A percentile compares a stretch with the other conserved stretches of the same genome.
Evolutionary conservation across 2,329 filamentous ascomycete genomes (phyloP).

Genomic region (Sarocladium kiliense): DNA sequence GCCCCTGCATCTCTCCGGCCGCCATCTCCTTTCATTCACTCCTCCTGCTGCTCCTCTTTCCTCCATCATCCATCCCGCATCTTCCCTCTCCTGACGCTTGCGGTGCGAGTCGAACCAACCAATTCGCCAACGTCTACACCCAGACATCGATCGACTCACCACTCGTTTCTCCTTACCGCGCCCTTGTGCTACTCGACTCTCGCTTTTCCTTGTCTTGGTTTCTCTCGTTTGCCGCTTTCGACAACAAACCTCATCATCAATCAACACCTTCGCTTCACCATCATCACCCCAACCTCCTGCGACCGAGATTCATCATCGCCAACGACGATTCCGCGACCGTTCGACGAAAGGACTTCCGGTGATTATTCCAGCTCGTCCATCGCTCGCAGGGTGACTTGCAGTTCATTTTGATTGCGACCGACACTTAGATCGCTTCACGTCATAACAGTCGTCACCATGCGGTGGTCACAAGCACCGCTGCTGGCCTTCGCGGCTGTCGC

Average conservation of each 20-base stretch:
- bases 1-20: not conserved
- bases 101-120: slow-evolving; percentile 5
- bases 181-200: slow-evolving; percentile 5
- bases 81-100: slow-evolving; percentile 7
- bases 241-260: not conserved
- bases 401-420: not conserved
- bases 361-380: no score
- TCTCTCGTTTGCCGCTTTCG: not conserved
- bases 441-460: not conserved
- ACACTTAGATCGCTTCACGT: not conserved
- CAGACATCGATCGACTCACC: not conserved
- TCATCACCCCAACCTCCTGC: not conserved
- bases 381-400: not conserved
- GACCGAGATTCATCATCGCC: not conserved
- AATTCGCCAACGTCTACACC: not conserved
- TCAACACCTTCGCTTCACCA: not conserved
- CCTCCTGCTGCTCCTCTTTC: not conserved
- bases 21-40: not conserved
- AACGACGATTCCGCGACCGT: not conserved
- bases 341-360: no score
- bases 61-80: slow-evolving; percentile 1
- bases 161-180: not conserved
- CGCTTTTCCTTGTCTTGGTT: slow-evolving; percentile 4
- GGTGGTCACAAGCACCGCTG: slow-evolving; percentile 5
- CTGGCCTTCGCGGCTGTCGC: slow-evolving; percentile 8